Evolutionary conservation across 176 grass and related monocot genomes (phyloP).

Genomic region (Luzula sylvatica): DNA sequence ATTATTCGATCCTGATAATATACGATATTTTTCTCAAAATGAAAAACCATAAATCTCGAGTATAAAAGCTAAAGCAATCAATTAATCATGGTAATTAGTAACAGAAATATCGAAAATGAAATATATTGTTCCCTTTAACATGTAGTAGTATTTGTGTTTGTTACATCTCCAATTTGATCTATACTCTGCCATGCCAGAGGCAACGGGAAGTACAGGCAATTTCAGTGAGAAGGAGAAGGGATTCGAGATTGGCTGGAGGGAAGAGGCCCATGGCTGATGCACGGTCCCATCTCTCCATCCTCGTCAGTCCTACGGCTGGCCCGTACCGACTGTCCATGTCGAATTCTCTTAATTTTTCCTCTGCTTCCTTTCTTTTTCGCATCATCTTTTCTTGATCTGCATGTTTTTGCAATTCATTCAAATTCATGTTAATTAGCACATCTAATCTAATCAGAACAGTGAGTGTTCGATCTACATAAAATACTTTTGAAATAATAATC

Average conservation of each 20-base stretch:
- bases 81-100: no score
- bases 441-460: not conserved
- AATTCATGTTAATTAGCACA: not conserved
- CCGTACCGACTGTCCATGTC: slow-evolving; percentile 14
- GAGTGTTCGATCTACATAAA: not conserved
- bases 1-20: no score
- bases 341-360: slow-evolving; percentile 8
- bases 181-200: slow-evolving; percentile 11
- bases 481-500: not conserved
- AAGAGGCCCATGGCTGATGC: slow-evolving; percentile 4
- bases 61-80: no score
- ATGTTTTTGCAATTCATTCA: not conserved
- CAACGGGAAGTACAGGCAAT: not conserved
- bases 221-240: not conserved
- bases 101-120: no score
- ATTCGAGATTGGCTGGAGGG: slow-evolving; percentile 4
- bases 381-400: not conserved
- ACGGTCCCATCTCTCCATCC: slow-evolving; percentile 19
- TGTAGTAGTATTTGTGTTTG: no score
- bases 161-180: no score
- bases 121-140: no score
- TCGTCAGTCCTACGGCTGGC: slow-evolving; percentile 5
- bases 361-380: not conserved
- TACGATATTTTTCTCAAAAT: no score
- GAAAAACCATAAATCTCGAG: no score